Evolutionary conservation across 495 filamentous ascomycete species (phyloP).

Genomic region (Penicillium daleae): DNA sequence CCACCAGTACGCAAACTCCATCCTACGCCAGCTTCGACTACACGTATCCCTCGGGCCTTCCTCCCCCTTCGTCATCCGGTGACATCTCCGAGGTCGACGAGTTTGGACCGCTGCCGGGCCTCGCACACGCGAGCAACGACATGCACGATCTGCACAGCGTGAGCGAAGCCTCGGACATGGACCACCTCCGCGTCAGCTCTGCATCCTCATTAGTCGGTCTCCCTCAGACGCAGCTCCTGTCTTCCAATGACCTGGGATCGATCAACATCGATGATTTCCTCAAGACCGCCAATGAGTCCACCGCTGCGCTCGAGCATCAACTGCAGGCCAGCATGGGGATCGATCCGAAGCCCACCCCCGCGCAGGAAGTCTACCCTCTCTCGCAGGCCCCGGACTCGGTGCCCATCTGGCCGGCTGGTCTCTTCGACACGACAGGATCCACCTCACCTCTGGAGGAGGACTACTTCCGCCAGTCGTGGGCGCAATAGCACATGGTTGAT

Average conservation of each 20-base stretch:
- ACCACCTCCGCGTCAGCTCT: constrained; percentile 56
- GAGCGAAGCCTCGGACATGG: constrained; percentile 59
- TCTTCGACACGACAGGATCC: constrained; percentile 39
- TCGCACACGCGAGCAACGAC: constrained; percentile 40
- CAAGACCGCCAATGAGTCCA: constrained; percentile 53
- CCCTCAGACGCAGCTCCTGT: constrained; percentile 54
- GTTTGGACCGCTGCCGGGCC: constrained; percentile 46
- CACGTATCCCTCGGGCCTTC: constrained; percentile 52
- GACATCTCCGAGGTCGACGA: constrained; percentile 79
- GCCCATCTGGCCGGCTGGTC: constrained; percentile 41
- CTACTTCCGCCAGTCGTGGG: constrained; percentile 43
- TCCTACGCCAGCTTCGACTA: constrained; percentile 72
- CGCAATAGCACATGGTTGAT: constrained; percentile 30
- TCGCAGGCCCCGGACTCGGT: constrained; percentile 39
- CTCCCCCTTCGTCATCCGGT: constrained; percentile 71
- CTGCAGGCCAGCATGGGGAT: constrained; percentile 49
- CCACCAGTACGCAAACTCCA: constrained; percentile 70
- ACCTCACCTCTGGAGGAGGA: constrained; percentile 40
- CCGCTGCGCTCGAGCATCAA: constrained; percentile 51
- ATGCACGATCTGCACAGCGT: constrained; percentile 52
- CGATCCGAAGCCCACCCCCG: constrained; percentile 41
- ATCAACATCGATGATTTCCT: constrained; percentile 69
- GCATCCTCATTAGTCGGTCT: constrained; percentile 58
- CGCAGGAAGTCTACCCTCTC: constrained; percentile 41
- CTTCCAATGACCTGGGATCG: constrained; percentile 57